Base-by-base conservation (phyloP, 2,329 filamentous ascomycete species). In the Xylaria sp. region DNA sequence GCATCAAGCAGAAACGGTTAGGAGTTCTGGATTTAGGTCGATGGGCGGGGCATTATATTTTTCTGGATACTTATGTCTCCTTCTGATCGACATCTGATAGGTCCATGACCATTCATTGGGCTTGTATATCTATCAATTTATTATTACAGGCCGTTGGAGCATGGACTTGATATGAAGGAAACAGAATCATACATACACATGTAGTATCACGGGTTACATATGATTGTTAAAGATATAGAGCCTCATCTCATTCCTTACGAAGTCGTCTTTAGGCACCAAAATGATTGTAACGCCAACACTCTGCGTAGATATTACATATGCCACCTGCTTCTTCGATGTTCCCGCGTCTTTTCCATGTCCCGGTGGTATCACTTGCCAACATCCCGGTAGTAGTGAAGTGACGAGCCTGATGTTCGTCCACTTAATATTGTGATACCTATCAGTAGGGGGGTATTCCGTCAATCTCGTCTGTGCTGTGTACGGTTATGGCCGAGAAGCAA, bases 1-100 rank as follows among this genome's bases (percentile, higher is more conserved):
- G 50, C 42, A 59, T n/a, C 11, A 38, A 55, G 43, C 49, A 63
- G 35, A 37, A 38, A 31, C 45, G 55, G 60, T 19, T 59, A 33
- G 49, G 49, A 45, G 60, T 62, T 58, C 19, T 23, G 54, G 60
- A 49, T 53, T 11, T 52, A 52, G 28, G 47, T 52, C 14, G 45
- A 58, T 28, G 25, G 28, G 4, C 9, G 28, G 28, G 31, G 21
- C 33, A 33, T 55, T 45, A n/a, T 19, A n/a, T 25, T 14, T 51
- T 14, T 38, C 25, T 51, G 33, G 31, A 51, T 28, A 51, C 19
- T 25, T 38, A 4, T 51, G 19, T 38, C 14, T 38, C 33, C 38
- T 33, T 38, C 37, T 37, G 15, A 17, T 25, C n/a, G 6, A 38
- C 2, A 51, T 50, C 25, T 25, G 19, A 50, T 21, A 19, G 21